Conservation (phyloP, 257 asterid genomes). For the Linaria vulgaris region DNA sequence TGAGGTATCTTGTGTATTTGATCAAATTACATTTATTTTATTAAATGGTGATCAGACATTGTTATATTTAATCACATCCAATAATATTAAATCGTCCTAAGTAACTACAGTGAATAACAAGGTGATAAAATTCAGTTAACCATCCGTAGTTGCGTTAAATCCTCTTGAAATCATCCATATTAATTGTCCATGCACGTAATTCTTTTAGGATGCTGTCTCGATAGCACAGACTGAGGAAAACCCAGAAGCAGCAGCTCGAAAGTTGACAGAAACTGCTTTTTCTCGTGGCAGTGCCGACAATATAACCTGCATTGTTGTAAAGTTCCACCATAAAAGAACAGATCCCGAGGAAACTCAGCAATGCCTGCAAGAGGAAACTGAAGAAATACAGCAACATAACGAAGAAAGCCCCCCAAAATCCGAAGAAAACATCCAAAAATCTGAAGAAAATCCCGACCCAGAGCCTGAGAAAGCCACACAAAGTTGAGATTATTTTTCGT, state of each 20-base stretch:
- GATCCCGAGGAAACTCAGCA: too few species aligned
- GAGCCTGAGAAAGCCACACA: slow-evolving; percentile 33
- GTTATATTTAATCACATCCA: too few species aligned
- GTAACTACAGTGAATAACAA: too few species aligned
- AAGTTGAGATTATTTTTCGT: not conserved
- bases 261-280: slow-evolving; percentile 92
- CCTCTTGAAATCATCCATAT: not conserved
- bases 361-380: slow-evolving; percentile 20
- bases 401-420: slow-evolving; percentile 35
- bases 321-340: slow-evolving; percentile 59
- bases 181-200: not conserved
- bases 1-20: too few species aligned
- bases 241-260: slow-evolving; percentile 86
- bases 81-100: too few species aligned
- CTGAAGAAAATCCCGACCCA: slow-evolving; percentile 26
- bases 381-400: slow-evolving; percentile 29
- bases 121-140: too few species aligned
- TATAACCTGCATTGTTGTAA: slow-evolving; percentile 94
- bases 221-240: slow-evolving; percentile 78
- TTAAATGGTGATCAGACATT: too few species aligned
- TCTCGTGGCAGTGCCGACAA: slow-evolving; percentile 96
- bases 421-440: slow-evolving; percentile 29
- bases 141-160: too few species aligned
- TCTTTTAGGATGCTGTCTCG: slow-evolving; percentile 84
- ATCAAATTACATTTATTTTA: too few species aligned